These are phyloP conservation scores for Aspergillus sp. DNA, from an alignment of 2,329 filamentous ascomycete species.

Conservation along the genomic window DNA sequence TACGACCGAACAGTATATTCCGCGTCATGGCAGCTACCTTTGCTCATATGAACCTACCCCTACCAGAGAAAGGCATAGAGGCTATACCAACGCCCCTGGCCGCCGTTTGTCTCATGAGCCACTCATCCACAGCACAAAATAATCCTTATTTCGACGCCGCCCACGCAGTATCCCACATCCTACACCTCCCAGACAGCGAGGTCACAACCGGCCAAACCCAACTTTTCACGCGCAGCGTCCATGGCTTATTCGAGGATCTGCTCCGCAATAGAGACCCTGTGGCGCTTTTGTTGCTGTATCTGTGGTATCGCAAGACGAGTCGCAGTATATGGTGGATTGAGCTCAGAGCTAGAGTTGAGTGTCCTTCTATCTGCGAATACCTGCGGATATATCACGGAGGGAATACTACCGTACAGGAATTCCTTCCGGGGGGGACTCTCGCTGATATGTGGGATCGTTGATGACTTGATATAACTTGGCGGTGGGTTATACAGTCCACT, in stretches of 20 bases:
- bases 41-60: slow-evolving; percentile 37
- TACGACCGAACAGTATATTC: slow-evolving; percentile 51
- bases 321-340: slow-evolving; percentile 48
- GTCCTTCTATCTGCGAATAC: slow-evolving; percentile 44
- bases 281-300: slow-evolving; percentile 42
- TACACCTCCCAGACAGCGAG: slow-evolving; percentile 27
- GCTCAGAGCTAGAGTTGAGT: slow-evolving; percentile 44
- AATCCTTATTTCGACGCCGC: slow-evolving; percentile 44
- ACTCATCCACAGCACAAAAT: slow-evolving; percentile 32
- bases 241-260: slow-evolving; percentile 34
- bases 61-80: slow-evolving; percentile 25
- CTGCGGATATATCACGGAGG: slow-evolving; percentile 31
- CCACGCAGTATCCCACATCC: slow-evolving; percentile 36
- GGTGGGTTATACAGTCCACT: no score
- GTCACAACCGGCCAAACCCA: slow-evolving; percentile 25
- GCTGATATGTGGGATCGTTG: neutral
- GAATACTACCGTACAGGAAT: slow-evolving; percentile 20
- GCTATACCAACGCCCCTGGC: slow-evolving; percentile 23
- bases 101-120: slow-evolving; percentile 22
- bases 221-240: slow-evolving; percentile 36
- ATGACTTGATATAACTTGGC: no score
- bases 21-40: slow-evolving; percentile 29
- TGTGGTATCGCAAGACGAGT: slow-evolving; percentile 46
- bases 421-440: slow-evolving; percentile 30
- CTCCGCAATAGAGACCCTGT: slow-evolving; percentile 37